Evolutionary conservation across 805 yeast species (phyloP).

Genomic region (Ogataea naganishii): DNA sequence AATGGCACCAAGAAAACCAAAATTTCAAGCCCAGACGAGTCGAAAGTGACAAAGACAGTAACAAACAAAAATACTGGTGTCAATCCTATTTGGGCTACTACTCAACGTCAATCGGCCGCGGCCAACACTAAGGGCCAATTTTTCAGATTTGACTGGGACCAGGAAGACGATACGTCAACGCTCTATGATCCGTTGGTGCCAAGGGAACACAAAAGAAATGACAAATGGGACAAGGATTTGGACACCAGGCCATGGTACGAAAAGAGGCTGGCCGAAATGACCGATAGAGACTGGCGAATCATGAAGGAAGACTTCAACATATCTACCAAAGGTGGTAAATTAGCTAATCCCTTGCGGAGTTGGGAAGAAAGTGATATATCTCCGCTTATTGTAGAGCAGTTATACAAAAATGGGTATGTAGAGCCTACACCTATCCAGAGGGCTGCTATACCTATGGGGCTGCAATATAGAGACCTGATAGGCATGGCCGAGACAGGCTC

Average conservation of each 20-base stretch:
- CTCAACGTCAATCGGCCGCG: no score
- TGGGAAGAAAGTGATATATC: constrained; percentile 67
- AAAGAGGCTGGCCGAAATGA: constrained; percentile 60
- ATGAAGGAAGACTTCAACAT: constrained; percentile 73
- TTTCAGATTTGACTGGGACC: constrained; percentile 65
- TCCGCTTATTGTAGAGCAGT: constrained; percentile 24
- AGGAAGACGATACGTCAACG: constrained; percentile 54
- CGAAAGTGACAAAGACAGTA: background rate
- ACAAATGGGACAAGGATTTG: constrained; percentile 16
- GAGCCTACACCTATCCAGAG: constrained; percentile 90
- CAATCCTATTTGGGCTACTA: no score
- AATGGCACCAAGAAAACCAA: constrained; percentile 6
- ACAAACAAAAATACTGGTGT: background rate
- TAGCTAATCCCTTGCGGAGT: constrained; percentile 53
- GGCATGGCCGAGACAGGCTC: constrained; percentile 97
- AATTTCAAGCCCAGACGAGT: constrained; percentile 2
- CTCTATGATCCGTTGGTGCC: constrained; percentile 33
- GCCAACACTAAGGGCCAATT: constrained; percentile 16
- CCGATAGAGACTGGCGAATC: constrained; percentile 82
- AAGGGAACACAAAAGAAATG: constrained; percentile 6
- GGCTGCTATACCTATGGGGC: constrained; percentile 71
- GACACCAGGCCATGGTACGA: constrained; percentile 53
- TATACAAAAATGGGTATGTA: constrained; percentile 33
- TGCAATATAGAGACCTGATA: constrained; percentile 53
- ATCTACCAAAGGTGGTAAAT: constrained; percentile 39